phyloP scores from a whole-genome alignment of 2,329 filamentous ascomycete genomes.

The Hypoxylon sp. region DNA sequence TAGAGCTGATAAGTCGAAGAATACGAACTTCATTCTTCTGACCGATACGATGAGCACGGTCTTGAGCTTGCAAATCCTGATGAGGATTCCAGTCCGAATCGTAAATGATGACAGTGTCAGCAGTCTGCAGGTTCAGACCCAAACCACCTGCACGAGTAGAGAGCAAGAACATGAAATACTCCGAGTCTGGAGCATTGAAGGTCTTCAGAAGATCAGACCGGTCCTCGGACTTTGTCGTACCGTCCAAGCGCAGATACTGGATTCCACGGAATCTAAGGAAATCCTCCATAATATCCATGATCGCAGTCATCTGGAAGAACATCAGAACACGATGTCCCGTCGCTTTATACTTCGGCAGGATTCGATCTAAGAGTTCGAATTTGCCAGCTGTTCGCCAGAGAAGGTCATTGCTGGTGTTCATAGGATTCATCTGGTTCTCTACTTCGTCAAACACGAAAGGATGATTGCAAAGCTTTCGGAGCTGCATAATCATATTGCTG shows the following conservation, averaged over 20 bases:
- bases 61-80: constrained; percentile 98
- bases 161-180: constrained; percentile 98
- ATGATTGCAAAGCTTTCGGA: constrained; percentile 98
- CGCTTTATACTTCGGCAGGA: constrained; percentile 92
- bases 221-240: constrained; percentile 97
- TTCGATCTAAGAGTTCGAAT: constrained; percentile 93
- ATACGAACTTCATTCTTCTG: constrained; percentile 99
- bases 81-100: constrained; percentile 99
- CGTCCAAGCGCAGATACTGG: constrained; percentile 91
- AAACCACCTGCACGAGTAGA: constrained; percentile 98
- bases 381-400: constrained; percentile 97
- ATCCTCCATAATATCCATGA: constrained; percentile 99
- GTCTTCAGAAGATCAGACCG: constrained; percentile 89
- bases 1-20: constrained; percentile 92
- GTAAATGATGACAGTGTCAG: constrained; percentile 99
- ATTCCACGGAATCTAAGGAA: constrained; percentile 88
- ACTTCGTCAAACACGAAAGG: constrained; percentile 99
- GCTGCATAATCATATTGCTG: constrained; percentile 99
- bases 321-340: constrained; percentile 96
- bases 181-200: constrained; percentile 91
- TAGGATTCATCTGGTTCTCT: constrained; percentile 97
- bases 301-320: constrained; percentile 99
- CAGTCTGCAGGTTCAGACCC: constrained; percentile 95
- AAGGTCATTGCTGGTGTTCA: constrained; percentile 88
- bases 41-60: constrained; percentile 99